Conservation (phyloP, 352 stramenopile genomes). For the Phytopythium delawarense region DNA sequence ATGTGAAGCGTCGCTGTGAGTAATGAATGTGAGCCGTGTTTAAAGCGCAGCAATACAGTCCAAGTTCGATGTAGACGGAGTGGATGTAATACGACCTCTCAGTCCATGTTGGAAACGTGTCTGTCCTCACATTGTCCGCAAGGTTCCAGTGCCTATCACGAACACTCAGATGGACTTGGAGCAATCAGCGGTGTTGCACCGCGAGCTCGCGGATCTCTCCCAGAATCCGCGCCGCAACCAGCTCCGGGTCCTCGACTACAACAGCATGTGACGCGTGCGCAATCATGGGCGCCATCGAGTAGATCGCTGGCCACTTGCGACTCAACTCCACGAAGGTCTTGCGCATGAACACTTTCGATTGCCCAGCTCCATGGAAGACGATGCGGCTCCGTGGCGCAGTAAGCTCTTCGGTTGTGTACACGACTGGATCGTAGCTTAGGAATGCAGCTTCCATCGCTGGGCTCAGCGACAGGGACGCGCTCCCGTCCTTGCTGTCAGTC, state of each 20-base stretch:
- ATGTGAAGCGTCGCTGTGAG: background rate
- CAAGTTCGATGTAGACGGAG: background rate
- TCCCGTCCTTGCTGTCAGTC: background rate
- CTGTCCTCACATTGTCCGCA: too few relatives aligned
- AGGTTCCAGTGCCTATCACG: too few relatives aligned
- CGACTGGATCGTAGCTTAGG: conserved; percentile 11
- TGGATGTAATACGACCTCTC: background rate
- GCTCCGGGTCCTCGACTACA: conserved; percentile 21
- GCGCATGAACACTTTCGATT: conserved; percentile 16
- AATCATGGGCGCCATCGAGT: conserved; percentile 13
- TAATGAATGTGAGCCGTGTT: background rate
- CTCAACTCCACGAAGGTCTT: conserved; percentile 11
- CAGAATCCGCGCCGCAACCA: conserved; percentile 8
- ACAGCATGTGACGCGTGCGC: conserved; percentile 17
- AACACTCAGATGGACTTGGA: too few relatives aligned
- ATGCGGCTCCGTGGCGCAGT: conserved; percentile 10
- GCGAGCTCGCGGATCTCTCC: conserved; percentile 3
- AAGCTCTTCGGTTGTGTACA: conserved; percentile 8
- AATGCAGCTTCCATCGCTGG: conserved; percentile 11
- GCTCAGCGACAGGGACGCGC: conserved; percentile 8
- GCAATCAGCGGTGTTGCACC: too few relatives aligned
- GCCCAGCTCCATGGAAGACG: conserved; percentile 12
- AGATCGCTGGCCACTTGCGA: conserved; percentile 12
- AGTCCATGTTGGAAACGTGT: too few relatives aligned
- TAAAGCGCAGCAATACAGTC: background rate